A percentile compares a stretch with the other conserved stretches of the same genome.
Evolutionary conservation across 768 basidiomycete genomes (phyloP).

Genomic region (Mycena olivaceomarginata): DNA sequence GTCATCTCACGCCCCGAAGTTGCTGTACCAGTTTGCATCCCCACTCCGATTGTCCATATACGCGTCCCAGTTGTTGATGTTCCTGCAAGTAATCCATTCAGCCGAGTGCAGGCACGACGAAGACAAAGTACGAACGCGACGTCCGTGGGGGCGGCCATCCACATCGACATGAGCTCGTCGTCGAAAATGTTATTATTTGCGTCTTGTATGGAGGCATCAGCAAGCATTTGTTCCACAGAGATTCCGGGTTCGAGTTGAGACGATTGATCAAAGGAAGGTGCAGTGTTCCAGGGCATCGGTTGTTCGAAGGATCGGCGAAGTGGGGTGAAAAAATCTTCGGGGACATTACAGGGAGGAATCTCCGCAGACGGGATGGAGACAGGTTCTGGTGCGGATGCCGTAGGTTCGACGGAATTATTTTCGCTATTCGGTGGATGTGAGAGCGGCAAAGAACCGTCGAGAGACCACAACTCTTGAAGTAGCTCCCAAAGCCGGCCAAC

Average conservation of each 20-base stretch:
- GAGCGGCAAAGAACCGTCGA: constrained; percentile 4
- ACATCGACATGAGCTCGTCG: constrained; percentile 32
- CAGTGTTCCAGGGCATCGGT: not conserved
- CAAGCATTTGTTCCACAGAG: constrained; percentile 30
- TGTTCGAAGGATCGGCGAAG: constrained; percentile 1
- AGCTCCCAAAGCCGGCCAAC: constrained; percentile 13
- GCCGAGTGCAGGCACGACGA: not conserved
- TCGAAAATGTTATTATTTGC: constrained; percentile 6
- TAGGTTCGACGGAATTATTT: not conserved
- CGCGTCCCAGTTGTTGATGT: constrained; percentile 17
- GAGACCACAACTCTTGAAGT: not conserved
- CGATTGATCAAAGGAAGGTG: not conserved
- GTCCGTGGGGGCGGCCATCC: constrained; percentile 34
- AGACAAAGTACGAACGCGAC: not conserved
- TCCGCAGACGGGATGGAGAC: not conserved
- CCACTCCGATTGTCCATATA: constrained; percentile 15
- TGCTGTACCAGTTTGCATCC: not conserved
- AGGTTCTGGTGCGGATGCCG: not conserved
- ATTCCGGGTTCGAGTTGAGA: not conserved
- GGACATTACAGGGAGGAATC: not conserved
- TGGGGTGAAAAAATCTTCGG: not conserved
- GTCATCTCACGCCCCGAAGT: not conserved
- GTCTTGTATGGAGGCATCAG: not conserved
- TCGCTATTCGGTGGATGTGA: not conserved
- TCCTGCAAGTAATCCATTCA: not conserved